phyloP scores from a whole-genome alignment of 2,329 filamentous ascomycete genomes.

The Beauveria bassiana region DNA sequence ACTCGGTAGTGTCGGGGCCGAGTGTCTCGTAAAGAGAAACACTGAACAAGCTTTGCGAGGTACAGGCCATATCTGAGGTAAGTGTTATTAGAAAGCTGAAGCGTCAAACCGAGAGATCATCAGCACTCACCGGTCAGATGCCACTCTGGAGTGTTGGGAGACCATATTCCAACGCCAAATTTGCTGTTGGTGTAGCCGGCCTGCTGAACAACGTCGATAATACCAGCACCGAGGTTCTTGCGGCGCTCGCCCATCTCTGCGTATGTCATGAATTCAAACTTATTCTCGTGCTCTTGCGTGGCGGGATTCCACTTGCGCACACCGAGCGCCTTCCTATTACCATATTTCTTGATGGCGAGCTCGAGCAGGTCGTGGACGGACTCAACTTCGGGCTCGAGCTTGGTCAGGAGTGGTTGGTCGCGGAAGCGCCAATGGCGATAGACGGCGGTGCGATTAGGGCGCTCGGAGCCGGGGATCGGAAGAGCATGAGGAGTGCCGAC shows the following conservation, averaged over 20 bases:
- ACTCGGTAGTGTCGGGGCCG: slow-evolving; percentile 87
- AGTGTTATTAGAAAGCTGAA: neutral
- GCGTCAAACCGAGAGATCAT: neutral
- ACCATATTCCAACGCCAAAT: slow-evolving; percentile 77
- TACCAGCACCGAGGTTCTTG: slow-evolving; percentile 76
- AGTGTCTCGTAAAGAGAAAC: slow-evolving; percentile 97
- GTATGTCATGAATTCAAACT: slow-evolving; percentile 80
- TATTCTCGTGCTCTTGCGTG: slow-evolving; percentile 64
- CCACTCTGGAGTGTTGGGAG: slow-evolving; percentile 80
- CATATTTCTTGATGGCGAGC: slow-evolving; percentile 49
- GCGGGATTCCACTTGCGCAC: slow-evolving; percentile 68
- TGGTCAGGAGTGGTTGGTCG: slow-evolving; percentile 63
- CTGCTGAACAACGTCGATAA: slow-evolving; percentile 73
- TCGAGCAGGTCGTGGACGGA: slow-evolving; percentile 82
- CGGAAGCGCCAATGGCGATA: slow-evolving; percentile 78
- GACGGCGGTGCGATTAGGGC: slow-evolving; percentile 62
- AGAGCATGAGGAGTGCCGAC: slow-evolving; percentile 73
- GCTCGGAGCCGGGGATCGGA: slow-evolving; percentile 65
- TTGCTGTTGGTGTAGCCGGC: slow-evolving; percentile 54
- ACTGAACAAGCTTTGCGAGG: slow-evolving; percentile 80
- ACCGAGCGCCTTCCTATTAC: slow-evolving; percentile 69
- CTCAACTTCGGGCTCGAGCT: slow-evolving; percentile 60
- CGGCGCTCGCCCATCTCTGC: slow-evolving; percentile 68
- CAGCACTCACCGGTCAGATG: slow-evolving; percentile 59
- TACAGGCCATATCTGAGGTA: slow-evolving; percentile 66